Evolutionary conservation across 2,329 filamentous ascomycete genomes (phyloP), one percentile per base, ranked within the genome.

Genomic region (Hymenoscyphus fraxineus): DNA sequence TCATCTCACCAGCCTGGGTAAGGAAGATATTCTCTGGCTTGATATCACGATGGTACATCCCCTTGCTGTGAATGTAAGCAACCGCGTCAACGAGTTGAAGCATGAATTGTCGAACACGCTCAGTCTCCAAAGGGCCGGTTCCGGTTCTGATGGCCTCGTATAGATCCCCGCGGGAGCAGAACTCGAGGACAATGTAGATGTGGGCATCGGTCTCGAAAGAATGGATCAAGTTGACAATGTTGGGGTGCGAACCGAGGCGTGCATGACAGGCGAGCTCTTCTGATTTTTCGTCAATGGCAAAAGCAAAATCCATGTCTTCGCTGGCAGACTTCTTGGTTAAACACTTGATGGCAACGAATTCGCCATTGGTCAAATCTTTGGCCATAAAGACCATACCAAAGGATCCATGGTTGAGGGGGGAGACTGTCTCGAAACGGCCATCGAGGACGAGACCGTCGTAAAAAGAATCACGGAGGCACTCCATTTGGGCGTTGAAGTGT

Each of bases 1-100:
- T 99, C 90, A 98, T 91, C 47, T 89, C 85, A 62, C 94, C 94
- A 70, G 89, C 86, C 66, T 93, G 86, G 65, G 88, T 91, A 68
- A 99, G 83, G 77, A 99, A 98, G 78, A 99, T 97, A 82, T 99
- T 99, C 83, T 99, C 95, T 0, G 95, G 95, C 81, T 99, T 99
- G 85, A 99, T 97, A 78, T 99, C 95, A 67, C 95, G 91, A 76
- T 99, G 95, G 77, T 93, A 97, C 75, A 98, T 86, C 69, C 92
- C 93, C 77, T 93, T 93, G 68, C 85, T 84, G 78, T 99, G 95
- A 79, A 97, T 92, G 78, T 92, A 93, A 67, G 91, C 88, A 59
- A 99, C 90, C 60, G 94, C 92, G 75, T 91, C 89, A 61, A 99
- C 86, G 40, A 99, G 86, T 79, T 99, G 88, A 65, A 97, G 82